Evolutionary conservation across 441 rosid genomes (phyloP).

Genomic region (Biscutella laevigata): DNA sequence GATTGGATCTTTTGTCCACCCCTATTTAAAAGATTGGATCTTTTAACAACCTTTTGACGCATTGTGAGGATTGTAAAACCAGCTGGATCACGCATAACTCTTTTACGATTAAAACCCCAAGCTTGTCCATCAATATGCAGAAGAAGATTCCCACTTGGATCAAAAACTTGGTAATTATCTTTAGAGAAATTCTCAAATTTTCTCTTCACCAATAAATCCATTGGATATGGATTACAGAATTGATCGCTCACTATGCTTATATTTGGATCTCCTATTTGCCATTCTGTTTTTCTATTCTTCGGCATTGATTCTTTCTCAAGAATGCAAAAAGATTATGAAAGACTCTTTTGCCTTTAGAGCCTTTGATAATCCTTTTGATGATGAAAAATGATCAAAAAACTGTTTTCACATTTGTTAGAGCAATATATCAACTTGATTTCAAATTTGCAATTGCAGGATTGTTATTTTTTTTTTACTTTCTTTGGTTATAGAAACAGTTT

Average conservation of each 20-base stretch:
- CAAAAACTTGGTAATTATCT: conserved; percentile 41
- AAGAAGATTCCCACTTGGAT: conserved; percentile 43
- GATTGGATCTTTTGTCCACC: no score
- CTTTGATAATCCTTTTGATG: conserved; percentile 21
- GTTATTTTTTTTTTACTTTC: no score
- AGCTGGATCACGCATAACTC: conserved; percentile 49
- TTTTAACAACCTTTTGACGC: conserved; percentile 41
- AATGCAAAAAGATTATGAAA: conserved; percentile 17
- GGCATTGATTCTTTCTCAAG: conserved; percentile 20
- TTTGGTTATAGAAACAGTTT: no score
- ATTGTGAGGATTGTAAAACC: conserved; percentile 56
- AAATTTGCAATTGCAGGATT: no score
- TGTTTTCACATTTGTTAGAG: conserved; percentile 5
- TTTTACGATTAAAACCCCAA: conserved; percentile 41
- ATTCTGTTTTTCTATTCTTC: conserved; percentile 20
- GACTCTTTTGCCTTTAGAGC: conserved; percentile 25
- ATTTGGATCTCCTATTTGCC: conserved; percentile 33
- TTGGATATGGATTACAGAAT: conserved; percentile 50
- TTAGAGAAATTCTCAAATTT: conserved; percentile 32
- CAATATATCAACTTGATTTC: no score
- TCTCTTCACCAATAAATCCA: conserved; percentile 52
- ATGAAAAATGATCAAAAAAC: conserved; percentile 14
- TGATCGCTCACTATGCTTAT: conserved; percentile 49
- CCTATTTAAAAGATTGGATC: not conserved
- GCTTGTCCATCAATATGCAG: conserved; percentile 52